These are phyloP conservation scores for Pseudozyma hubeiensis DNA, from an alignment of 1,284 basidiomycete genomes.

Conservation along the genomic window DNA sequence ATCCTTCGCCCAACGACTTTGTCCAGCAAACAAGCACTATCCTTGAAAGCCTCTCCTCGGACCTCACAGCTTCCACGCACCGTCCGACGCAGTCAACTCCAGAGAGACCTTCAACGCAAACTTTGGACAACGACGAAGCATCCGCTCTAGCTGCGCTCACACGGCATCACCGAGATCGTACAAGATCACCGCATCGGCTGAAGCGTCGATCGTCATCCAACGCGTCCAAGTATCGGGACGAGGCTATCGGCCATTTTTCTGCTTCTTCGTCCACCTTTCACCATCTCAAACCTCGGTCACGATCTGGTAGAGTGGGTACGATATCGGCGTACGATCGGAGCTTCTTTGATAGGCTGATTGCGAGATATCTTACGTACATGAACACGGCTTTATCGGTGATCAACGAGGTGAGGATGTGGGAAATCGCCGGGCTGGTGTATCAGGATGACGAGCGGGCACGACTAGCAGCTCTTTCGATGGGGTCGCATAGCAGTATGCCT, in stretches of 20 bases:
- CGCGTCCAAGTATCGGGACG: conserved; percentile 31
- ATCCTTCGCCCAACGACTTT: conserved; percentile 41
- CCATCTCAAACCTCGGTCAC: conserved; percentile 28
- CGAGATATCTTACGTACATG: conserved; percentile 47
- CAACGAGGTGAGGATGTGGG: conserved; percentile 33
- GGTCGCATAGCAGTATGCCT: conserved; percentile 26
- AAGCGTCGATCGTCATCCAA: conserved; percentile 43
- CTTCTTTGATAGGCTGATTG: conserved; percentile 42
- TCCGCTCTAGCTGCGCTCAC: conserved; percentile 33
- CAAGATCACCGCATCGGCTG: conserved; percentile 27
- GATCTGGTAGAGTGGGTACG: conserved; percentile 16
- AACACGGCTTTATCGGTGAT: conserved; percentile 40
- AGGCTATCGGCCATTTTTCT: conserved; percentile 17
- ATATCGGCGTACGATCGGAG: conserved; percentile 39
- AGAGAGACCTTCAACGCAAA: conserved; percentile 18
- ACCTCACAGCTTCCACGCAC: conserved; percentile 29
- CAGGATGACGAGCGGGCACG: conserved; percentile 31
- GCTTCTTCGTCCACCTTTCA: conserved; percentile 3
- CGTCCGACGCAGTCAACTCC: conserved; percentile 5
- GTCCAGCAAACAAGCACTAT: conserved; percentile 48
- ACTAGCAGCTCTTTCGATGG: conserved; percentile 11
- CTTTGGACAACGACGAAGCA: conserved; percentile 41
- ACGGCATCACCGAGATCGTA: conserved; percentile 27
- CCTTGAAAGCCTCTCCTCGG: conserved; percentile 42
- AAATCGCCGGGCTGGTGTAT: conserved; percentile 33